Base-by-base conservation (phyloP, 768 basidiomycete genomes). In the Boletus edulis region DNA sequence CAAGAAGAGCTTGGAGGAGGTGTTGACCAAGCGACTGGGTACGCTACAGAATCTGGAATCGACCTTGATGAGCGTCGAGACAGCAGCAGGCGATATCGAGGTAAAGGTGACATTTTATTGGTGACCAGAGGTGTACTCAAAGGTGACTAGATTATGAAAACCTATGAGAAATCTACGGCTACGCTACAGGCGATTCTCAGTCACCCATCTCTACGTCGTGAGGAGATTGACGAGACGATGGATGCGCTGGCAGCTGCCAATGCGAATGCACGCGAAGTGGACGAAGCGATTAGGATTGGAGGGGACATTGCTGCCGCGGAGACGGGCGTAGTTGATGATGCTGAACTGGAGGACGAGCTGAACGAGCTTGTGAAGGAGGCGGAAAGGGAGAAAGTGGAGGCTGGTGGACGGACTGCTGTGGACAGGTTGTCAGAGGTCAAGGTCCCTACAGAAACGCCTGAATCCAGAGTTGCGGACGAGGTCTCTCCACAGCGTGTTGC, bases 31-130 rank as follows among this genome's bases (percentile, higher is more conserved):
- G 65, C 85, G 94, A 13, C 69, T 94, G 3, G 81, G 77, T 11
- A 86, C 92, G 1, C 74, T 93, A 6, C 81, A 84, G 53, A 89
- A 84, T 37, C 75, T 98, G 9, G 85, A 89, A 59, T 76, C 82
- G 13, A 93, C 94, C 0, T 69, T 97, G 37, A 74, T 91, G 43
- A 81, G 83, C 43, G 91, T 98, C 6, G 93, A 98, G 72, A 81
- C 85, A 4, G 91, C 94, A n/a, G 90, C 90, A 29, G 87, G 87
- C 3, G 90, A 98, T 69, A 78, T 94, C 12, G 87, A 93, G 77
- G 94, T 94, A 66, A 51, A 41, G 74, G 65, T 32, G 14, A 27
- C 18, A n/a, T 54, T 43, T 42, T 20, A 38, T 52, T 41, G 42
- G 40, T n/a, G 13, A 48, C 37, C 18, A 38, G 29, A 8, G 3